Evolutionary conservation across 2,329 filamentous ascomycete genomes (phyloP).

Genomic region (Scedosporium aurantiacum): DNA sequence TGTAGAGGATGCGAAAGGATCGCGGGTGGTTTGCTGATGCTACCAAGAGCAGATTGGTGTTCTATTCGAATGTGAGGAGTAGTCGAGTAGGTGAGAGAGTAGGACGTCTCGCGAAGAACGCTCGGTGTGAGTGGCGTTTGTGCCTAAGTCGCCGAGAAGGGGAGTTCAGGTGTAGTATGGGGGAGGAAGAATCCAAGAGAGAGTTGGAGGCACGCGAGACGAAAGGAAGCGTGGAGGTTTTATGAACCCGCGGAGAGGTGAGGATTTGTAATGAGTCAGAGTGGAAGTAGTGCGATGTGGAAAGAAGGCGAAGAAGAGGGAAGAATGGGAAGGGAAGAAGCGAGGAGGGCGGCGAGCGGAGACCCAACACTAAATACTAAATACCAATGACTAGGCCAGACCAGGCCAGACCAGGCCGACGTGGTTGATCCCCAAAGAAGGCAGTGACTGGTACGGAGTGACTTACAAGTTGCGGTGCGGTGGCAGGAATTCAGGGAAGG

Average conservation of each 20-base stretch:
- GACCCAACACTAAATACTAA: slow-evolving; percentile 4
- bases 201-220: neutral
- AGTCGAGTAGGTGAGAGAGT: neutral
- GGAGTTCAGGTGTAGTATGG: neutral
- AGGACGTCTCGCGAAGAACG: neutral
- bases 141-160: neutral
- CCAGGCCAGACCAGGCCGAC: neutral
- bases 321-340: neutral
- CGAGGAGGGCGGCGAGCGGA: neutral
- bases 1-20: no score
- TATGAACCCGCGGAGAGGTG: neutral
- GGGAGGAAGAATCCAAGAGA: neutral
- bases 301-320: slow-evolving; percentile 2
- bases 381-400: neutral
- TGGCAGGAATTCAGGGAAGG: neutral
- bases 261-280: neutral
- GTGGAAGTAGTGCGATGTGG: neutral
- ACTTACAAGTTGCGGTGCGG: neutral
- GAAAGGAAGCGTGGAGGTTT: slow-evolving; percentile 1
- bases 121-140: neutral
- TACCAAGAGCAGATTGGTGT: neutral
- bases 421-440: neutral
- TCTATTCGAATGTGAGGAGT: neutral
- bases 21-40: neutral
- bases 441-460: neutral